Evolutionary conservation across 2,329 filamentous ascomycete genomes (phyloP), one percentile per base, ranked within the genome.

Genomic region (Aspergillus tamarii): DNA sequence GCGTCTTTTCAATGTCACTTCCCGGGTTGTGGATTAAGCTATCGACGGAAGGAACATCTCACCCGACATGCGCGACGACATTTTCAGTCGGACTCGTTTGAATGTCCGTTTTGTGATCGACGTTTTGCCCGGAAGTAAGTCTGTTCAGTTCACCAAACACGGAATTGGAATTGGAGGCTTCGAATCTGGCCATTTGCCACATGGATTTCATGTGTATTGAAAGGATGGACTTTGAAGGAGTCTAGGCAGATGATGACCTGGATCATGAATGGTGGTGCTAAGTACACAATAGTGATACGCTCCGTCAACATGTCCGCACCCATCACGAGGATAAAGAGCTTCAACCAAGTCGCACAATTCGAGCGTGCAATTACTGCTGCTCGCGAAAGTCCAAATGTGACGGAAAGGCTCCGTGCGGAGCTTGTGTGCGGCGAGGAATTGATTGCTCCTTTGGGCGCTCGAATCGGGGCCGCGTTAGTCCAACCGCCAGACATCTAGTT

Each of bases 21-120:
- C n/a, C 46, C 61, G 1, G 66, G 61, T 9, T 69, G 67, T 58
- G 32, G n/a, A 21, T 56, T 58, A 9, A 62, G 64, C 56, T 69
- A 67, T 52, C 64, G 56, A 36, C 66, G 64, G n/a, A 69, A 67
- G 54, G 66, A 68, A 43, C 67, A 69, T 48, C 56, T 65, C 14
- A 62, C 53, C 32, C 66, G 67, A 9, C 67, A 69, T 43, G 10
- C 67, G 68, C 52, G 28, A 23, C 12, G 59, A 62, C 41, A 10
- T 34, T 30, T 54, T 58, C 32, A 53, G 61, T n/a, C 58, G 50
- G 23, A 11, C 45, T 26, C 36, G 14, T 39, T 39, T 39, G 36
- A 39, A 39, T 71, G 69, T 61, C 62, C 65, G 8, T 52, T 65
- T 36, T 71, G 69, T 19, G 41, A 48, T 36, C 64, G 68, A 4